Evolutionary conservation across 2,329 filamentous ascomycete genomes (phyloP).

Genomic region (Trematosphaeria pertusa): DNA sequence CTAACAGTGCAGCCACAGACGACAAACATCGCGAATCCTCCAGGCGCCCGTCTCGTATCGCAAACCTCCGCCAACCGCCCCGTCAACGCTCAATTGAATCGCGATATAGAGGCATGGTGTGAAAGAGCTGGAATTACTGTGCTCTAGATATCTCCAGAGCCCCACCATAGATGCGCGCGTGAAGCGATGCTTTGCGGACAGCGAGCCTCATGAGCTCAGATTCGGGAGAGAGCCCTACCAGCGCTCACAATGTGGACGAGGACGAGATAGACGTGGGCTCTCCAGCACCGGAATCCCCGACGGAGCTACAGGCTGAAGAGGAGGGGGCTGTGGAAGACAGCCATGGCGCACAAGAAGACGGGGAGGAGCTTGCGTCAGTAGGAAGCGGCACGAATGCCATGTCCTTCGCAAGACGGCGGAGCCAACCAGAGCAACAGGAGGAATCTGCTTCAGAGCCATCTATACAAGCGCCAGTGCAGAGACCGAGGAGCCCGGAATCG

Average conservation of each 20-base stretch:
- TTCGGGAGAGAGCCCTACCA: conserved; percentile 67
- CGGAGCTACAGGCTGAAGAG: conserved; percentile 55
- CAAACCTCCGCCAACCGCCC: conserved; percentile 18
- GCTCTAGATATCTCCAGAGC: not conserved
- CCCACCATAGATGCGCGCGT: conserved; percentile 25
- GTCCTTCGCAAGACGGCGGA: conserved; percentile 39
- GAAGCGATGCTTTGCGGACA: conserved; percentile 61
- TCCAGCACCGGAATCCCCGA: conserved; percentile 61
- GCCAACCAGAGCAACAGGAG: conserved; percentile 29
- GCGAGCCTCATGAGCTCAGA: conserved; percentile 72
- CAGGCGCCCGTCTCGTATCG: conserved; percentile 17
- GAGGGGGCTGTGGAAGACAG: conserved; percentile 11
- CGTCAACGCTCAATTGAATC: conserved; percentile 15
- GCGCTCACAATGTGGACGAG: conserved; percentile 63
- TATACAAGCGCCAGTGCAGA: conserved; percentile 18
- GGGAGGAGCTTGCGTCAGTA: conserved; percentile 31
- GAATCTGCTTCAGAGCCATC: conserved; percentile 29
- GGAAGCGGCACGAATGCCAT: conserved; percentile 33
- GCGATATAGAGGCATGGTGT: conserved; percentile 12
- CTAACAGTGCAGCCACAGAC: not conserved
- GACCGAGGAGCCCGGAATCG: conserved; percentile 70
- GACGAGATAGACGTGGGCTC: conserved; percentile 55
- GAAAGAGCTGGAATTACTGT: not conserved
- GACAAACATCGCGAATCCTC: not conserved
- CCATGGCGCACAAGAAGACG: conserved; percentile 23